A percentile compares a stretch with the other conserved stretches of the same genome.
Conservation (phyloP, 1,284 basidiomycete species). For the Ustilago esculenta region DNA sequence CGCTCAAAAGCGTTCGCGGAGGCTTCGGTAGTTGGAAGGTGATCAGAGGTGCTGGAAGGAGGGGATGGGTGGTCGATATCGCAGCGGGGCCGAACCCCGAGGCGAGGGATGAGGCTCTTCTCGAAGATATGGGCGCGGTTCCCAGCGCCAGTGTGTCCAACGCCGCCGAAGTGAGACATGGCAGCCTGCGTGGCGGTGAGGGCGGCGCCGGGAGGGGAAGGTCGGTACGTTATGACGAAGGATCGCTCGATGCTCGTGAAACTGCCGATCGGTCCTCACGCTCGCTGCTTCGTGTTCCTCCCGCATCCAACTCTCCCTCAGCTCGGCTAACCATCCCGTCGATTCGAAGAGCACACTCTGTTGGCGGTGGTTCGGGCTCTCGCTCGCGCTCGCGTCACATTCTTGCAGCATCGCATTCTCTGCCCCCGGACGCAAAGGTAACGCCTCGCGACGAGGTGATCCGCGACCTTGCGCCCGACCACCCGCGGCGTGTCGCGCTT, state of each 20-base stretch:
- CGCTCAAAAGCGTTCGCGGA: conserved; percentile 77
- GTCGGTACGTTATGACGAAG: conserved; percentile 39
- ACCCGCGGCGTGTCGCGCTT: conserved; percentile 77
- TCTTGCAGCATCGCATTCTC: conserved; percentile 12
- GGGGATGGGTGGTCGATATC: conserved; percentile 94
- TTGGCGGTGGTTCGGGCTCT: conserved; percentile 40
- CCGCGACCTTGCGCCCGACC: conserved; percentile 74
- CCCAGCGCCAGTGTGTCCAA: not conserved
- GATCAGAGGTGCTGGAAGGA: conserved; percentile 86
- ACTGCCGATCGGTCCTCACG: conserved; percentile 16
- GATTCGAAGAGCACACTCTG: conserved; percentile 40
- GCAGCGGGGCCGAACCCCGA: conserved; percentile 79
- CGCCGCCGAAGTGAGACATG: conserved; percentile 1
- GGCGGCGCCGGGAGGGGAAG: conserved; percentile 8
- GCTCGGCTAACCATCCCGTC: conserved; percentile 27
- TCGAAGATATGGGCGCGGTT: conserved; percentile 14
- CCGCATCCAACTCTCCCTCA: conserved; percentile 3
- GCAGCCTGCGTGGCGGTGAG: not conserved
- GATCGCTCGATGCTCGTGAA: conserved; percentile 1
- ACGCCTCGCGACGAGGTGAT: conserved; percentile 62
- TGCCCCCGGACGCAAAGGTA: conserved; percentile 27
- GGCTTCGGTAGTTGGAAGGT: conserved; percentile 87
- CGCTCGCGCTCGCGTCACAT: conserved; percentile 50
- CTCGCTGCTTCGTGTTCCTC: conserved; percentile 22
- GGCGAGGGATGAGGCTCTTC: conserved; percentile 44